Percentiles rank a stretch among this genome's conserved stretches.
phyloP scores from a whole-genome alignment of 352 stramenopile species.

The Aphanomyces astaci region DNA sequence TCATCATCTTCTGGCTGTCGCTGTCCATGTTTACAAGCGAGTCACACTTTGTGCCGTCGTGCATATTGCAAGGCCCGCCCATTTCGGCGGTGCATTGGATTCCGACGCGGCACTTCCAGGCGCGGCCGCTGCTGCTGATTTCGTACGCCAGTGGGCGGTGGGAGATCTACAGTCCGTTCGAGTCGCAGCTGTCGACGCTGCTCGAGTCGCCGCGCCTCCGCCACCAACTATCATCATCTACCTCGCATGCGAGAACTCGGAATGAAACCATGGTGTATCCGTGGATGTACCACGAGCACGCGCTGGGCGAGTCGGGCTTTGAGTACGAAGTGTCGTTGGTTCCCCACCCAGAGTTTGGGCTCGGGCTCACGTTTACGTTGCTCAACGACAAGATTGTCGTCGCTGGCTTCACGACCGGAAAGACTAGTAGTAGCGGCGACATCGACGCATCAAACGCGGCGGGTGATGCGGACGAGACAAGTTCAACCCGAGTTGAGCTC shows the following conservation, averaged over 20 bases:
- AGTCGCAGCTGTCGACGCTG: constrained; percentile 36
- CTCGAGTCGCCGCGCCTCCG: constrained; percentile 31
- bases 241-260: background rate
- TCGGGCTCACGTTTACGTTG: constrained; percentile 41
- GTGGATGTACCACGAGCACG: constrained; percentile 69
- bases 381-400: constrained; percentile 34
- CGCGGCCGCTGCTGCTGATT: constrained; percentile 61
- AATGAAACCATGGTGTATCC: constrained; percentile 30
- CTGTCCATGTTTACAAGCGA: constrained; percentile 76
- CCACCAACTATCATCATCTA: background rate
- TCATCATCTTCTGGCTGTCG: constrained; percentile 78
- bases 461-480: background rate
- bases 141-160: constrained; percentile 48
- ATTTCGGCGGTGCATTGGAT: constrained; percentile 72
- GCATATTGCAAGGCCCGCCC: constrained; percentile 47
- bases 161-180: constrained; percentile 43
- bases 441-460: background rate
- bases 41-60: constrained; percentile 68
- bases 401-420: constrained; percentile 27
- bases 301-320: constrained; percentile 48
- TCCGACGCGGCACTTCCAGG: constrained; percentile 70
- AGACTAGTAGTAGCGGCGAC: constrained; percentile 21
- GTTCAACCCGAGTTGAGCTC: background rate
- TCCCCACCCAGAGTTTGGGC: constrained; percentile 30
- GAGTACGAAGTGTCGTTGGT: constrained; percentile 59